Base-by-base conservation (phyloP, 1,139 yeast genomes). In the Nadsonia starkeyi-henricii region DNA sequence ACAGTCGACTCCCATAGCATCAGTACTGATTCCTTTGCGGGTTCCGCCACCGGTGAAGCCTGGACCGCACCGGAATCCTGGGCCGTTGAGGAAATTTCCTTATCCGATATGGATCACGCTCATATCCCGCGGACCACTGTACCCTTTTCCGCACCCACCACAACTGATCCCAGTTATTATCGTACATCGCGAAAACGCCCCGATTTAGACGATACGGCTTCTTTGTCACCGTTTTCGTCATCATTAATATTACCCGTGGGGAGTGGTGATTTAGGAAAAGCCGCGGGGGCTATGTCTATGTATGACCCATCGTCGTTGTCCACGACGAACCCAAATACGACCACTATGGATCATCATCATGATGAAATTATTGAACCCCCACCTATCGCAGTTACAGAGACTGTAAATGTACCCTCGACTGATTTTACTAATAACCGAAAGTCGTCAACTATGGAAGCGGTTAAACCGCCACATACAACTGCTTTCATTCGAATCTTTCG, bases 401-500 rank as follows among this genome's bases (percentile, higher is more conserved):
- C n/a, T n/a, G n/a, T n/a, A n/a, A n/a, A n/a, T n/a, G n/a, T n/a
- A n/a, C n/a, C n/a, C n/a, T n/a, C n/a, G n/a, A n/a, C n/a, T n/a
- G n/a, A n/a, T n/a, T n/a, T n/a, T n/a, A n/a, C n/a, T n/a, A n/a
- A n/a, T n/a, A n/a, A n/a, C n/a, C n/a, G n/a, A n/a, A n/a, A n/a
- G n/a, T 26, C 30, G 7, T 7, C 7, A 26, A 26, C 30, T 12
- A 26, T 26, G 7, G 9, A 26, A 26, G 9, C 9, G 9, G 7
- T 12, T 74, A 73, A 59, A 12, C 30, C 30, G 30, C 30, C 30
- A 7, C 30, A 26, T 26, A 12, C 12, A 26, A 7, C 30, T 7
- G 30, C 30, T 7, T 77, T 77, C 52, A 26, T 26, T 12, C 76
- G 94, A 53, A 79, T 85, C 2, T 85, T 82, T 63, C 75, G 82